A percentile compares a stretch with the other conserved stretches of the same genome.
Evolutionary conservation across 1,284 basidiomycete genomes (phyloP).

Genomic region (Malassezia restricta): DNA sequence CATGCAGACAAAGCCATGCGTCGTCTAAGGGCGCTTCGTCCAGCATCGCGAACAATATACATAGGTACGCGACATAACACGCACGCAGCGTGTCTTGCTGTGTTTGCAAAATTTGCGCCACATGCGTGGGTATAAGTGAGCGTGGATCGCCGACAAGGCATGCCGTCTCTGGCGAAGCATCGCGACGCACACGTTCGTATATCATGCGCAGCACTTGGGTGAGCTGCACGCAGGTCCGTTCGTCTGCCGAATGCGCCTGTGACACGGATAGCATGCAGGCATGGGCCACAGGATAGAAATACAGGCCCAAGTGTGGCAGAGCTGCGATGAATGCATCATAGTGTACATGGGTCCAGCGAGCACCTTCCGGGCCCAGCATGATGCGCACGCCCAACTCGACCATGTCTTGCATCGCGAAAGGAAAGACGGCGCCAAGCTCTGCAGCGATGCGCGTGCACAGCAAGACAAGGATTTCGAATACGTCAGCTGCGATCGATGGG

Average conservation of each 20-base stretch:
- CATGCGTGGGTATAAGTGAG: not conserved
- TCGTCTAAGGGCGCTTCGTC: not conserved
- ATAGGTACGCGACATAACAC: not conserved
- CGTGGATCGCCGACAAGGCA: constrained; percentile 1
- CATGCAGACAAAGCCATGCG: not conserved
- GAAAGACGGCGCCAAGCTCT: constrained; percentile 10
- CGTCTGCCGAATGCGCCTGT: not conserved
- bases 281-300: not conserved
- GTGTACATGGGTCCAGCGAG: not conserved
- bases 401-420: constrained; percentile 5
- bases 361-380: not conserved
- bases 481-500: not conserved
- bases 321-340: not conserved
- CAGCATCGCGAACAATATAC: not conserved
- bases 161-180: not conserved
- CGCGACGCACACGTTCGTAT: not conserved
- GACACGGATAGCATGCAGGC: not conserved
- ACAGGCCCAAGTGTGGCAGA: not conserved
- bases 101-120: not conserved
- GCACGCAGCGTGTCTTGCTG: not conserved
- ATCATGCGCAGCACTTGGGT: not conserved
- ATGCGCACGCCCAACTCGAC: constrained; percentile 4
- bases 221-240: not conserved
- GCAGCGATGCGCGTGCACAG: constrained; percentile 3
- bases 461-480: not conserved